Conservation (phyloP, 208 protist genomes). For the Porcisia hertigi region DNA sequence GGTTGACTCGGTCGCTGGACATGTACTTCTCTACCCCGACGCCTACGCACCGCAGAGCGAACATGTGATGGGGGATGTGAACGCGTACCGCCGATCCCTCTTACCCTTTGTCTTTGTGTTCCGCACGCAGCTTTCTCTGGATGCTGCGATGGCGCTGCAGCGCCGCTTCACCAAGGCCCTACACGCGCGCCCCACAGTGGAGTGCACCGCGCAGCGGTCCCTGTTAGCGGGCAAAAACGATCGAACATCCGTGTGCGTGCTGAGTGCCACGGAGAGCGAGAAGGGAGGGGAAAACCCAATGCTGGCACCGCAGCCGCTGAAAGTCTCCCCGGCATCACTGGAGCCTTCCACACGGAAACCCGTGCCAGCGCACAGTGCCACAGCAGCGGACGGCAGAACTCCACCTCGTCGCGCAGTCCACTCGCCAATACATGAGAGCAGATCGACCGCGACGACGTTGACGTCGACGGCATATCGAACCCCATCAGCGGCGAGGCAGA, state of each 20-base stretch:
- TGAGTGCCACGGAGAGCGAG: conserved; percentile 24
- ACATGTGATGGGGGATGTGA: conserved; percentile 14
- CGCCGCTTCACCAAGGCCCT: conserved; percentile 26
- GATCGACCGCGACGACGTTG: background rate
- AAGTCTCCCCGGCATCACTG: background rate
- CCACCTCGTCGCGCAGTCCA: background rate
- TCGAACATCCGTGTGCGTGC: conserved; percentile 27
- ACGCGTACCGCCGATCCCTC: conserved; percentile 9
- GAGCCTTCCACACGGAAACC: background rate
- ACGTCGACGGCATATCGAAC: background rate
- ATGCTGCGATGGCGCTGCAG: conserved; percentile 14
- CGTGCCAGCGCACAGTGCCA: background rate
- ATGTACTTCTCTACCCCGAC: conserved; percentile 31
- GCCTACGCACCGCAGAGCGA: conserved; percentile 29
- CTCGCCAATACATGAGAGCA: background rate
- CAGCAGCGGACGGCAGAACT: background rate
- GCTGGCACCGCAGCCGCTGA: conserved; percentile 12
- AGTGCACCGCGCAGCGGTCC: conserved; percentile 22
- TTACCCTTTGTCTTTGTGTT: conserved; percentile 45
- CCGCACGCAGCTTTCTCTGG: conserved; percentile 24
- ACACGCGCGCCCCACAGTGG: conserved; percentile 15
- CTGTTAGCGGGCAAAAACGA: conserved; percentile 21
- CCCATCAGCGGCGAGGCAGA: background rate
- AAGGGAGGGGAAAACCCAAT: conserved; percentile 32
- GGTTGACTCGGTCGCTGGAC: conserved; percentile 19